Conservation (phyloP, 2,329 filamentous ascomycete genomes). For the Xylariales sp. region DNA sequence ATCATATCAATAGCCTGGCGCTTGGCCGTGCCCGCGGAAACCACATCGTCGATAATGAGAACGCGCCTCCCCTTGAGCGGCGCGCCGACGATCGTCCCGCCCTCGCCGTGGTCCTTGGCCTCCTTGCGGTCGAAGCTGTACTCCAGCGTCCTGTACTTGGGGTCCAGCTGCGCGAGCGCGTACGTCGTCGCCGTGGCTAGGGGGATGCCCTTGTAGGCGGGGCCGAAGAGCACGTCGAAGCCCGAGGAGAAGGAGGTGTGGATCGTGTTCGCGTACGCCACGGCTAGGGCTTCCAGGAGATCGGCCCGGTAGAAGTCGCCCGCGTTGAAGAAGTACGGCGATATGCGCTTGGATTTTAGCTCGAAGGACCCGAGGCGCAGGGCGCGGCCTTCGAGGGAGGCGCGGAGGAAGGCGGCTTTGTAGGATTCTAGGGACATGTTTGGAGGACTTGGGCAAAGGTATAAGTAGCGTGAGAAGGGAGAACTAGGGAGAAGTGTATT, state of each 20-base stretch:
- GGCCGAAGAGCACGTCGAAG: slow-evolving; percentile 86
- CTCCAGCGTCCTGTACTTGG: slow-evolving; percentile 63
- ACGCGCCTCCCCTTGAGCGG: slow-evolving; percentile 79
- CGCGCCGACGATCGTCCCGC: slow-evolving; percentile 86
- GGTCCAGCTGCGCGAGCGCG: slow-evolving; percentile 68
- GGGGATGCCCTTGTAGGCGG: slow-evolving; percentile 96
- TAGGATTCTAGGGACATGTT: slow-evolving; percentile 52
- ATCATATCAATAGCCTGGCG: slow-evolving; percentile 90
- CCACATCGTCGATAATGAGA: slow-evolving; percentile 92
- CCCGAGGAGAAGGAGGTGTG: slow-evolving; percentile 33
- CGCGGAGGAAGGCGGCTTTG: slow-evolving; percentile 69
- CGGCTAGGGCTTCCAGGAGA: slow-evolving; percentile 71
- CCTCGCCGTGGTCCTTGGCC: slow-evolving; percentile 92
- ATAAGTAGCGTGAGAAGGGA: background rate
- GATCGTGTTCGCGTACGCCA: slow-evolving; percentile 72
- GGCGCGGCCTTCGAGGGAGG: slow-evolving; percentile 63
- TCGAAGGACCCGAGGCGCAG: slow-evolving; percentile 81
- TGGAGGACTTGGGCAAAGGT: background rate
- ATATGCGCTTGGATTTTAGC: slow-evolving; percentile 86
- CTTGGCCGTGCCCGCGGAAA: slow-evolving; percentile 92
- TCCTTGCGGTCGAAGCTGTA: slow-evolving; percentile 97
- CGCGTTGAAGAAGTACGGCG: slow-evolving; percentile 98
- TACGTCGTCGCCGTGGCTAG: slow-evolving; percentile 74
- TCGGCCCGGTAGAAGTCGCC: slow-evolving; percentile 81
- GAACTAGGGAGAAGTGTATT: no score